Conservation (phyloP, 257 asterid species). For the Thymus mandschuricus region DNA sequence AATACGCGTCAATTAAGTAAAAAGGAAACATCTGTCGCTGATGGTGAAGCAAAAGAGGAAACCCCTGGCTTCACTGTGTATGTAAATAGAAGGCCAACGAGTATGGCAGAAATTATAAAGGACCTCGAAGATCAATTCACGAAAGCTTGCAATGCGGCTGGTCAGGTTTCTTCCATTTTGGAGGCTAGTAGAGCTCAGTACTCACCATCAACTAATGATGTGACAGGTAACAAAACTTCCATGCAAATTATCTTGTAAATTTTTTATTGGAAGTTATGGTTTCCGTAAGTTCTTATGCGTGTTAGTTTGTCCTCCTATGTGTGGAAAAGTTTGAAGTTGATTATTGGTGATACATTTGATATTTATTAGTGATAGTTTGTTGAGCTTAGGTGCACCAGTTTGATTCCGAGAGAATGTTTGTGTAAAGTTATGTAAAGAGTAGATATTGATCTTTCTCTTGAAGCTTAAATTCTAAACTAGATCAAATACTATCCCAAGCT, state of each 20-base stretch:
- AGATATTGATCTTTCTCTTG: neutral
- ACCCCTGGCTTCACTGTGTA: constrained; percentile 91
- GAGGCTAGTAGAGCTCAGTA: constrained; percentile 79
- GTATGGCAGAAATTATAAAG: constrained; percentile 89
- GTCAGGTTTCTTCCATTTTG: constrained; percentile 70
- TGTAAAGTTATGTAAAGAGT: neutral
- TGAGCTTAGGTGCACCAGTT: neutral
- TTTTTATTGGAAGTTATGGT: neutral
- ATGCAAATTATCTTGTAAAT: constrained; percentile 12
- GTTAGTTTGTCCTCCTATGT: constrained; percentile 7
- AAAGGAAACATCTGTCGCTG: constrained; percentile 60
- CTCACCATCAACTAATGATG: constrained; percentile 62
- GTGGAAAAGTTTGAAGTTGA: neutral
- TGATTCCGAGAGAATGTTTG: neutral
- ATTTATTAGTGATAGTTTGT: neutral
- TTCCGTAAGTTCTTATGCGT: neutral
- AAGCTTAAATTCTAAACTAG: neutral
- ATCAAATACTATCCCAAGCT: neutral
- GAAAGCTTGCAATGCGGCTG: constrained; percentile 74
- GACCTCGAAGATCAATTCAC: constrained; percentile 85
- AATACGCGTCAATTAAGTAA: constrained; percentile 57
- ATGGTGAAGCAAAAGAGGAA: constrained; percentile 62
- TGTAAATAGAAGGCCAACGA: constrained; percentile 81
- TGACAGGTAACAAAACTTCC: constrained; percentile 50
- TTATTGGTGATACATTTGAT: neutral